Evolutionary conservation across 805 yeast genomes (phyloP).

Genomic region (Candida schatavii): DNA sequence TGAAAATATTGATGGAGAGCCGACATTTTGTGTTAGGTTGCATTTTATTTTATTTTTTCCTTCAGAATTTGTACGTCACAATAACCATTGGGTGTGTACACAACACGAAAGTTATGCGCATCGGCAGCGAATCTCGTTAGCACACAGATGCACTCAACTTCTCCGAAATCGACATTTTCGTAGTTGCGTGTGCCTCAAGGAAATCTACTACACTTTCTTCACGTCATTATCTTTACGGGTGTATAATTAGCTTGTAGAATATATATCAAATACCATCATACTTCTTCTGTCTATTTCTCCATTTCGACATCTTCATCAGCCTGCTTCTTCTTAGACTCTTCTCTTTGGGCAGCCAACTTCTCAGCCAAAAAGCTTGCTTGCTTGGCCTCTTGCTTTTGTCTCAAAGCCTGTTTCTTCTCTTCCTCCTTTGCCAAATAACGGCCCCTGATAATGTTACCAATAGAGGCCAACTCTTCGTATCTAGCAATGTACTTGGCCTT

Average conservation of each 20-base stretch:
- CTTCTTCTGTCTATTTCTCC: conserved; percentile 17
- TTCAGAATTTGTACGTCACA: no score
- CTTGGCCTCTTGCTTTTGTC: conserved; percentile 84
- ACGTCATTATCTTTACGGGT: no score
- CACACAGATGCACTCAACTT: no score
- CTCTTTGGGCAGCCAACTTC: conserved; percentile 77
- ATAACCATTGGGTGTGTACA: no score
- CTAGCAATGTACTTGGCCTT: conserved; percentile 97
- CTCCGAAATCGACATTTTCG: no score
- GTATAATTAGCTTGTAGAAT: neutral
- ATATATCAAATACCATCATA: neutral
- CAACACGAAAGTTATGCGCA: no score
- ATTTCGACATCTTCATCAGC: conserved; percentile 33
- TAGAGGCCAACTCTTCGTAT: conserved; percentile 92
- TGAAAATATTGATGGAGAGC: no score
- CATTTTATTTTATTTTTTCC: no score
- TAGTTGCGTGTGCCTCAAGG: no score
- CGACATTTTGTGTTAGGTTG: no score
- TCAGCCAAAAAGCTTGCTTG: conserved; percentile 81
- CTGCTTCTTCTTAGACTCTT: conserved; percentile 35
- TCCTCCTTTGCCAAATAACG: conserved; percentile 92
- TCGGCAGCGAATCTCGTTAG: no score
- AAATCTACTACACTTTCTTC: no score
- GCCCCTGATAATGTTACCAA: conserved; percentile 94
- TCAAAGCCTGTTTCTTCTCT: conserved; percentile 86